Conservation (phyloP, 306 rosid genomes). For the Echinosophora koreensis region DNA sequence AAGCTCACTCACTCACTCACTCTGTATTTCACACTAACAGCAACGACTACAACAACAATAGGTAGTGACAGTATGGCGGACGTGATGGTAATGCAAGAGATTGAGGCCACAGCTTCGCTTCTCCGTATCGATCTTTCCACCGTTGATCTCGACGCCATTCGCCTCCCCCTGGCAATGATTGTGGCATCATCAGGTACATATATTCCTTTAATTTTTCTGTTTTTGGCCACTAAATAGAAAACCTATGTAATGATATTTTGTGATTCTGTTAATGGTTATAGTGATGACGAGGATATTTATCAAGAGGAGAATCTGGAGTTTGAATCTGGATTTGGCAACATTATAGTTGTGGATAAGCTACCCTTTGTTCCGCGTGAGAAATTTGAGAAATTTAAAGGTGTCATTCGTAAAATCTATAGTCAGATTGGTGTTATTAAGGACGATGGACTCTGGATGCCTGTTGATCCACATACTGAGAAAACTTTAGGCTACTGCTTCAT, state of each 20-base stretch:
- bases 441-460: conserved; percentile 87
- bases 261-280: background rate
- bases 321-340: conserved; percentile 76
- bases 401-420: conserved; percentile 71
- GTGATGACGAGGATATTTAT: conserved; percentile 73
- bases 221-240: background rate
- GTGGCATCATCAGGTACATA: conserved; percentile 71
- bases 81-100: conserved; percentile 65
- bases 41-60: too few species aligned
- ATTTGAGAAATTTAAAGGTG: conserved; percentile 77
- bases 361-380: conserved; percentile 80
- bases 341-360: conserved; percentile 78
- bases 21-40: too few species aligned
- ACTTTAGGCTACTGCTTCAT: conserved; percentile 79
- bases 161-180: conserved; percentile 63
- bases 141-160: conserved; percentile 70
- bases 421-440: conserved; percentile 81
- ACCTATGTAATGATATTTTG: conserved; percentile 3
- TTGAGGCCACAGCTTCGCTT: conserved; percentile 70
- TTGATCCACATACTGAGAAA: conserved; percentile 63
- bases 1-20: too few species aligned
- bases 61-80: conserved; percentile 63
- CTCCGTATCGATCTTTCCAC: conserved; percentile 70
- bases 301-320: conserved; percentile 66
- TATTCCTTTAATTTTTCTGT: background rate